Conservation (phyloP, 495 filamentous ascomycete species). For the Hypoxylon fuscum region DNA sequence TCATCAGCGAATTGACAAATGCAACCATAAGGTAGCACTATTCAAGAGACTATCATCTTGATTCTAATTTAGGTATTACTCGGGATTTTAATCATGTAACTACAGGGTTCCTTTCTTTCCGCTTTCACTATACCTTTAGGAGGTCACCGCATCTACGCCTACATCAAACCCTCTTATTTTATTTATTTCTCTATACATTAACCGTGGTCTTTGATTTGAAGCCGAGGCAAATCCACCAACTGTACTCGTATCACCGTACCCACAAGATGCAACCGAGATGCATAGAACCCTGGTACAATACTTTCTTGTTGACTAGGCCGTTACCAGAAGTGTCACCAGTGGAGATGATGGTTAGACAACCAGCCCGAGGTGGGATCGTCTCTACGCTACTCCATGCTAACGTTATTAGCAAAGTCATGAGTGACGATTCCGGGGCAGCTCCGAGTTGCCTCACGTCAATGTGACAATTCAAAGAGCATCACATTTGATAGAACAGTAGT, state of each 20-base stretch:
- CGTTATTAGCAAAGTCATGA: slow-evolving; percentile 13
- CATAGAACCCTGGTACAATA: slow-evolving; percentile 31
- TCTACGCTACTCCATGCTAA: slow-evolving; percentile 26
- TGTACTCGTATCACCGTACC: slow-evolving; percentile 37
- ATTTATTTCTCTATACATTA: neutral
- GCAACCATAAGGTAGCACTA: slow-evolving; percentile 25
- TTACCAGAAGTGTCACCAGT: slow-evolving; percentile 29
- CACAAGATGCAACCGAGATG: slow-evolving; percentile 38
- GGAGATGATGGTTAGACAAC: slow-evolving; percentile 27
- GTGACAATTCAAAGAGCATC: slow-evolving; percentile 25
- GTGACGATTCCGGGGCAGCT: slow-evolving; percentile 31
- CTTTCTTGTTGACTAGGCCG: slow-evolving; percentile 11
- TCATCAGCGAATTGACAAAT: slow-evolving; percentile 13
- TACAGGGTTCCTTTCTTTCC: neutral
- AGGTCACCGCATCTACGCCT: neutral
- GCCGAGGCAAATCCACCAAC: slow-evolving; percentile 32
- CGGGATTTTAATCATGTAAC: neutral
- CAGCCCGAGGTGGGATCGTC: slow-evolving; percentile 27
- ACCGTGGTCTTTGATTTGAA: slow-evolving; percentile 10
- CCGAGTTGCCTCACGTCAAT: slow-evolving; percentile 27
- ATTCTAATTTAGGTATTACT: slow-evolving; percentile 13
- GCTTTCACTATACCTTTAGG: slow-evolving; percentile 3
- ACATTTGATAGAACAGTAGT: slow-evolving; percentile 20
- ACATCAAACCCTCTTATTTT: neutral
- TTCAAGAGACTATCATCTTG: slow-evolving; percentile 3